A percentile compares a stretch with the other conserved stretches of the same genome.
Conservation (phyloP, 306 rosid species). For the Dalbergia cultrata region DNA sequence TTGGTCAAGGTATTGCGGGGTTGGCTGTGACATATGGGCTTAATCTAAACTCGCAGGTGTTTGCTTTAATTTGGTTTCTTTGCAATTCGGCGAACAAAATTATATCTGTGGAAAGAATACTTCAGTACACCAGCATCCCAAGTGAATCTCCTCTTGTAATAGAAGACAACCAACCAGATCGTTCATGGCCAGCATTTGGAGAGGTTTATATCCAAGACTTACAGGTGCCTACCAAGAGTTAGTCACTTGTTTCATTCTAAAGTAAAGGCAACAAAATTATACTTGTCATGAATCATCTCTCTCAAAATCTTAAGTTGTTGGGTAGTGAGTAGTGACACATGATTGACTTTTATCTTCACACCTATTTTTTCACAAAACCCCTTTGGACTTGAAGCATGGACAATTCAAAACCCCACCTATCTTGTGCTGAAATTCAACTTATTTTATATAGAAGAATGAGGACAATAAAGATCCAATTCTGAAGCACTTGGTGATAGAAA, state of each 20-base stretch:
- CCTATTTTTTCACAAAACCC: too few relatives aligned
- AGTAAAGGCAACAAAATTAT: background rate
- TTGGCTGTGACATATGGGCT: constrained; percentile 90
- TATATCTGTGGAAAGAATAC: constrained; percentile 86
- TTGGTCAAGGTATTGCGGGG: constrained; percentile 74
- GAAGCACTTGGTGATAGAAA: background rate
- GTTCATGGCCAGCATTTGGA: constrained; percentile 77
- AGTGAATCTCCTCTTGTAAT: constrained; percentile 82
- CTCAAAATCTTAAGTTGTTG: background rate
- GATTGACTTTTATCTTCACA: too few relatives aligned
- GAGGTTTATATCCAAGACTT: constrained; percentile 75
- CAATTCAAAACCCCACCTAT: background rate
- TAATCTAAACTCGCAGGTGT: constrained; percentile 64
- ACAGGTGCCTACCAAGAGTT: constrained; percentile 57
- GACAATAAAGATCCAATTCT: background rate
- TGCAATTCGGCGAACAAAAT: constrained; percentile 80
- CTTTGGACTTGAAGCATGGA: background rate
- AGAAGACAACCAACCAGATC: constrained; percentile 66
- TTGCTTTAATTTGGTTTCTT: constrained; percentile 57
- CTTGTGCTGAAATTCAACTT: background rate
- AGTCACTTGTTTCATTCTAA: background rate
- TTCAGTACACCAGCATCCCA: constrained; percentile 74
- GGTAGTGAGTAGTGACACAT: background rate
- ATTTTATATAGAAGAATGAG: background rate
- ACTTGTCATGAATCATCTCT: background rate